Base-by-base conservation (phyloP, 345 rosid species). In the Populus pruinosa region DNA sequence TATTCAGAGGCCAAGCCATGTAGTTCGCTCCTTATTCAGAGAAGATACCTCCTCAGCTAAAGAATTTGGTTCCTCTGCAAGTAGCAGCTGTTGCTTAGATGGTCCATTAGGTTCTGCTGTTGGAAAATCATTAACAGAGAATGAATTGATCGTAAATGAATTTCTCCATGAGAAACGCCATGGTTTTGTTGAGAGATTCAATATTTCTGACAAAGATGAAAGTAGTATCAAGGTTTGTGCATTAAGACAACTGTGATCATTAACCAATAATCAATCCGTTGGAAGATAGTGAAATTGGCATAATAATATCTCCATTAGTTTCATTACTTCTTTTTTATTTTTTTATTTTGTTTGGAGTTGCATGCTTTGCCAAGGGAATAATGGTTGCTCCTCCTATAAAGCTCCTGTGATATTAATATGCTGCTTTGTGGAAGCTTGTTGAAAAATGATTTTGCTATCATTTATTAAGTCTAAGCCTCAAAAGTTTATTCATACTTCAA, bases 71-170 rank as follows among this genome's bases (percentile, higher is more conserved):
- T 84, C 86, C 65, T 43, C 87, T 76, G 78, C 68, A 20, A 67
- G 86, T 33, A 67, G 79, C 23, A 76, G 74, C 79, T 80, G 74
- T 75, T 49, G 73, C 55, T 55, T 56, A 21, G 82, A 83, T 74
- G 86, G 67, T 72, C 83, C 71, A 72, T 59, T 63, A 27, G 80
- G 76, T 74, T 55, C 80, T 33, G 82, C 88, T 77, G 82, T 64
- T 71, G 84, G 80, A 66, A 84, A 50, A 67, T 20, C 25, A 68
- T 66, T 72, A 27, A 77, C 82, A 17, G 93, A 91, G 87, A 95
- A 95, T 84, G 99, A 95, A 90, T 80, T 88, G 82, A 82, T 95
- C 78, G 87, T 96, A 70, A 92, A 93, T 85, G 93, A 89, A 78
- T 81, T 90, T 65, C 80, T 93, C 63, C 99, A 93, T 73, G 90